These are phyloP conservation scores for Solanum chmielewskii DNA, from an alignment of 257 asterid genomes.

Conservation along the genomic window DNA sequence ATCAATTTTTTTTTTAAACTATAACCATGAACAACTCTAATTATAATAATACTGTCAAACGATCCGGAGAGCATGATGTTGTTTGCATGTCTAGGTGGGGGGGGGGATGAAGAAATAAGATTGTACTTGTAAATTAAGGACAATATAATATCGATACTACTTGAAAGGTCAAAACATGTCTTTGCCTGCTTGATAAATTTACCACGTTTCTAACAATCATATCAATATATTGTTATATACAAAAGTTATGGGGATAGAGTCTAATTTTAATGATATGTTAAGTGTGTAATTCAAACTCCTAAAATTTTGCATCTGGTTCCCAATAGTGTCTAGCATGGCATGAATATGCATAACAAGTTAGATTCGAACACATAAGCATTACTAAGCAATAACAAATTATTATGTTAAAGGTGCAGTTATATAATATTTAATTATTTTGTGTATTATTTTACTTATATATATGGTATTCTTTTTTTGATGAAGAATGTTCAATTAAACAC, in stretches of 20 bases:
- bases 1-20: no score
- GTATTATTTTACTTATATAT: no score
- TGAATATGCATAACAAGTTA: not conserved
- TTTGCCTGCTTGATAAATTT: not conserved
- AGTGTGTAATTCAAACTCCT: not conserved
- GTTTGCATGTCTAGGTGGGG: not conserved
- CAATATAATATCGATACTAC: not conserved
- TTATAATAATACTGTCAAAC: not conserved
- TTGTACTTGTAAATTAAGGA: not conserved
- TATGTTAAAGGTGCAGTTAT: no score
- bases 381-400: no score
- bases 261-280: not conserved
- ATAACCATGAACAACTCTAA: no score
- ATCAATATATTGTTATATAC: not conserved
- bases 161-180: not conserved
- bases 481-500: no score
- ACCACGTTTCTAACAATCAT: not conserved
- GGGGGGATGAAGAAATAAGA: not conserved
- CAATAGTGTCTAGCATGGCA: not conserved
- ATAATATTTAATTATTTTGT: no score
- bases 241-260: not conserved
- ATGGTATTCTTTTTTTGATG: rapidly evolving
- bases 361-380: no score
- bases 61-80: not conserved
- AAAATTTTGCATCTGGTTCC: not conserved